These are phyloP conservation scores for Sporothrix luriei DNA, from an alignment of 2,329 filamentous ascomycete species.

Conservation along the genomic window DNA sequence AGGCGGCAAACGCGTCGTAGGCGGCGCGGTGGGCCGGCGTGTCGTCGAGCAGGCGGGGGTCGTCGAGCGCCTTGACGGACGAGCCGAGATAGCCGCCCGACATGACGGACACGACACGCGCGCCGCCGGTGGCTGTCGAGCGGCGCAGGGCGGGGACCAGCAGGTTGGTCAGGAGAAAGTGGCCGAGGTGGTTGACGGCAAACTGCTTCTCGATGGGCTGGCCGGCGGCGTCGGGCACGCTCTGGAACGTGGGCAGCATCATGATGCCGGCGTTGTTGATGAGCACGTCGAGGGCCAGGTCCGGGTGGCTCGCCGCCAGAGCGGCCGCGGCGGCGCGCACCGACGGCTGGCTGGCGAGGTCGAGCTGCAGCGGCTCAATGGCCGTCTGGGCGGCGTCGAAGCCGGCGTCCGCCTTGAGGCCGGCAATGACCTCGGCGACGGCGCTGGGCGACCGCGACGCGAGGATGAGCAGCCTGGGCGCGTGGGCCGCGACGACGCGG, in stretches of 20 bases:
- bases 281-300: conserved; percentile 44
- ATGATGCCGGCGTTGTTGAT: conserved; percentile 49
- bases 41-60: conserved; percentile 48
- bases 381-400: conserved; percentile 39
- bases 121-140: conserved; percentile 38
- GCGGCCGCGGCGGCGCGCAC: conserved; percentile 45
- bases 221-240: conserved; percentile 40
- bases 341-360: conserved; percentile 45
- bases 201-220: conserved; percentile 47
- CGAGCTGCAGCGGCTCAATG: conserved; percentile 43
- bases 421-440: conserved; percentile 29
- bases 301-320: conserved; percentile 42
- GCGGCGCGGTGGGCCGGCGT: conserved; percentile 30
- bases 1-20: conserved; percentile 47
- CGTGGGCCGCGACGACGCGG: conserved; percentile 31
- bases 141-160: conserved; percentile 50
- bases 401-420: conserved; percentile 24
- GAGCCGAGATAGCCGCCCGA: conserved; percentile 48
- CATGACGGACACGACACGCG: conserved; percentile 49
- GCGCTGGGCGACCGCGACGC: conserved; percentile 29
- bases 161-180: conserved; percentile 54
- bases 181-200: conserved; percentile 54
- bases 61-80: conserved; percentile 51
- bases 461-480: conserved; percentile 34
- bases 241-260: conserved; percentile 40